A percentile compares a stretch with the other conserved stretches of the same genome.
phyloP scores from a whole-genome alignment of 2,329 filamentous ascomycete species.

The Grosmannia huntii region DNA sequence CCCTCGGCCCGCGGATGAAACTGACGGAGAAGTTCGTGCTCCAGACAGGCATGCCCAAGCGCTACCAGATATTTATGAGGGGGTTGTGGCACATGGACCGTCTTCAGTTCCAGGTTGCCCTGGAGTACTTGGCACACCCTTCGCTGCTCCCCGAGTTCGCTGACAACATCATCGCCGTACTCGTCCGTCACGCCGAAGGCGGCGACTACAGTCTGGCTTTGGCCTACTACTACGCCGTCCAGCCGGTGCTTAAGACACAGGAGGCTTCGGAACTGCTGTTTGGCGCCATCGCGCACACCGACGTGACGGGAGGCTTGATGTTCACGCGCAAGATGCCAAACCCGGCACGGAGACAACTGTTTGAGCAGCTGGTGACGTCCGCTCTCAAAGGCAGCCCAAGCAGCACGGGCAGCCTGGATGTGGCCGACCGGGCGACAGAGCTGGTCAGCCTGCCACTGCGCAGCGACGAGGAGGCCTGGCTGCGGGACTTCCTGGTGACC shows the following conservation, averaged over 20 bases:
- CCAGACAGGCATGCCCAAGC: slow-evolving; percentile 54
- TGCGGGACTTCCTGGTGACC: slow-evolving; percentile 52
- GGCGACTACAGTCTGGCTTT: slow-evolving; percentile 54
- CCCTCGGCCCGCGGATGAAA: slow-evolving; percentile 33
- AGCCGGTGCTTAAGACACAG: slow-evolving; percentile 55
- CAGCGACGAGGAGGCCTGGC: slow-evolving; percentile 57
- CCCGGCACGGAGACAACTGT: slow-evolving; percentile 47
- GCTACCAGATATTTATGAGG: slow-evolving; percentile 69
- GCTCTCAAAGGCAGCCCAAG: slow-evolving; percentile 30
- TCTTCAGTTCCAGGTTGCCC: slow-evolving; percentile 50
- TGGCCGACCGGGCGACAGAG: slow-evolving; percentile 49
- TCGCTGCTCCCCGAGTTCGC: slow-evolving; percentile 69
- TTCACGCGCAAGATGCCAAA: slow-evolving; percentile 57
- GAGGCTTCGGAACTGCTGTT: slow-evolving; percentile 55
- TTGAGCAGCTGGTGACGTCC: slow-evolving; percentile 50
- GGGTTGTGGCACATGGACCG: slow-evolving; percentile 73
- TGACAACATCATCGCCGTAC: slow-evolving; percentile 63
- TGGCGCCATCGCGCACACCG: slow-evolving; percentile 52
- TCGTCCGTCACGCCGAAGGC: slow-evolving; percentile 48
- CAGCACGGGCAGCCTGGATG: slow-evolving; percentile 13
- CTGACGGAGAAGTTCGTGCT: slow-evolving; percentile 45
- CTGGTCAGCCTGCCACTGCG: slow-evolving; percentile 63
- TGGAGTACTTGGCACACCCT: slow-evolving; percentile 68
- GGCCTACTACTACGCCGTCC: slow-evolving; percentile 66
- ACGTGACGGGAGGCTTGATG: slow-evolving; percentile 58